phyloP scores from a whole-genome alignment of 768 basidiomycete species.

The Russula lepida region DNA sequence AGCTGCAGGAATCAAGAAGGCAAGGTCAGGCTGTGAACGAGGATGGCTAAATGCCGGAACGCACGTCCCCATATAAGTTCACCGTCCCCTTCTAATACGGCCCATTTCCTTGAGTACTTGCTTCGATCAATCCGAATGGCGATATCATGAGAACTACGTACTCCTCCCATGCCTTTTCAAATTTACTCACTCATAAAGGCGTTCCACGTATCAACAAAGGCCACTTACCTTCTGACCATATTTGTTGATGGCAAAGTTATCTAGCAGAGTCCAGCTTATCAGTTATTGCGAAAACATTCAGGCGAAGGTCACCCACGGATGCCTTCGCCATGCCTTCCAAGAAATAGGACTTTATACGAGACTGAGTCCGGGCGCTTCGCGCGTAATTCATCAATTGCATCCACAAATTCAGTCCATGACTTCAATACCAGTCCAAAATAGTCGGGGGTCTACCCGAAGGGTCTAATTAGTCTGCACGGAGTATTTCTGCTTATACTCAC shows the following conservation, averaged over 20 bases:
- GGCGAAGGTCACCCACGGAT: not conserved
- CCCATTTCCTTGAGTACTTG: conserved; percentile 12
- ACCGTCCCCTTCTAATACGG: conserved; percentile 13
- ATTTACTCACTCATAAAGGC: not conserved
- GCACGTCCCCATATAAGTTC: conserved; percentile 20
- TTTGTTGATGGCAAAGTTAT: conserved; percentile 16
- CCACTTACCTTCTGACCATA: conserved; percentile 13
- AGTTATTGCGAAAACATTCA: not conserved
- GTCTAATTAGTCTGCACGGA: not conserved
- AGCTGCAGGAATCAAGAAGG: conserved; percentile 1
- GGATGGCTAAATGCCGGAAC: not conserved
- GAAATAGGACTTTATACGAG: conserved; percentile 14
- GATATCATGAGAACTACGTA: not conserved
- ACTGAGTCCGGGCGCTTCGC: not conserved
- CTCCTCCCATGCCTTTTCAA: conserved; percentile 17
- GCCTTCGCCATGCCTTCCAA: conserved; percentile 15
- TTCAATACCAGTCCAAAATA: conserved; percentile 11
- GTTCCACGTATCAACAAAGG: not conserved
- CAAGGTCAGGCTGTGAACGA: not conserved
- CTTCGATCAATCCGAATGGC: not conserved
- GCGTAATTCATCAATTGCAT: not conserved
- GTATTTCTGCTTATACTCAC: conserved; percentile 1
- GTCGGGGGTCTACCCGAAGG: conserved; percentile 4
- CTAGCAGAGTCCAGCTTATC: not conserved
- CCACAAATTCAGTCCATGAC: conserved; percentile 7